Percentiles rank a stretch among this genome's conserved stretches.
Conservation (phyloP, 441 rosid species). For the Breynia disticha region DNA sequence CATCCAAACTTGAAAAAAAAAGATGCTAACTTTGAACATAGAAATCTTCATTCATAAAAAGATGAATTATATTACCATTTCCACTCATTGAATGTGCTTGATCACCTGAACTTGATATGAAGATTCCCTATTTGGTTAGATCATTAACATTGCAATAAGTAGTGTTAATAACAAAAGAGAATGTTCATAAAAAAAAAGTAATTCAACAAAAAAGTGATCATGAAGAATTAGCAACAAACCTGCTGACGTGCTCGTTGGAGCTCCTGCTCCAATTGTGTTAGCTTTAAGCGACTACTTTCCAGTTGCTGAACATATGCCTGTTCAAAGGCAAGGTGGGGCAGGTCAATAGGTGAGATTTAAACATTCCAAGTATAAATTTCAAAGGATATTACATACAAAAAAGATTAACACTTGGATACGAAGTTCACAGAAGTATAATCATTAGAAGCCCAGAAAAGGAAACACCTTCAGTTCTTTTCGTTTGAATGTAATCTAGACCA, state of each 20-base stretch:
- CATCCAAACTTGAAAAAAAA: too few relatives aligned
- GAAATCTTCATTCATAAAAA: not conserved
- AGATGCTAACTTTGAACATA: too few relatives aligned
- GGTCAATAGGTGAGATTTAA: slow-evolving; percentile 3
- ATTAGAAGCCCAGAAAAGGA: too few relatives aligned
- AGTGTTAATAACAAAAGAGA: not conserved
- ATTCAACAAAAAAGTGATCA: not conserved
- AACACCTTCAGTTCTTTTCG: too few relatives aligned
- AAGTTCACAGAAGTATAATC: too few relatives aligned
- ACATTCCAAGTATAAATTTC: too few relatives aligned
- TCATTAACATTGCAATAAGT: not conserved
- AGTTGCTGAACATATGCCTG: slow-evolving; percentile 97
- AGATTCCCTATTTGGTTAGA: slow-evolving; percentile 51
- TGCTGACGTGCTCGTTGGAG: slow-evolving; percentile 97
- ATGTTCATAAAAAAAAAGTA: not conserved
- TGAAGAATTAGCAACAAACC: slow-evolving; percentile 37
- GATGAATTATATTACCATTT: slow-evolving; percentile 48
- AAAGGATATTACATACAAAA: too few relatives aligned
- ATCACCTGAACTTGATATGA: slow-evolving; percentile 95
- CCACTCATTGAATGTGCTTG: slow-evolving; percentile 81
- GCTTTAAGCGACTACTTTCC: slow-evolving; percentile 90
- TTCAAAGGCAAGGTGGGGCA: slow-evolving; percentile 9
- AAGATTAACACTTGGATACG: too few relatives aligned
- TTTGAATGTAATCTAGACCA: too few relatives aligned
- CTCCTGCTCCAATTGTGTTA: slow-evolving; percentile 95